Evolutionary conservation across 78 protist genomes (phyloP), one percentile per base, ranked within the genome.

Genomic region (Anaeramoeba flamelloides): DNA sequence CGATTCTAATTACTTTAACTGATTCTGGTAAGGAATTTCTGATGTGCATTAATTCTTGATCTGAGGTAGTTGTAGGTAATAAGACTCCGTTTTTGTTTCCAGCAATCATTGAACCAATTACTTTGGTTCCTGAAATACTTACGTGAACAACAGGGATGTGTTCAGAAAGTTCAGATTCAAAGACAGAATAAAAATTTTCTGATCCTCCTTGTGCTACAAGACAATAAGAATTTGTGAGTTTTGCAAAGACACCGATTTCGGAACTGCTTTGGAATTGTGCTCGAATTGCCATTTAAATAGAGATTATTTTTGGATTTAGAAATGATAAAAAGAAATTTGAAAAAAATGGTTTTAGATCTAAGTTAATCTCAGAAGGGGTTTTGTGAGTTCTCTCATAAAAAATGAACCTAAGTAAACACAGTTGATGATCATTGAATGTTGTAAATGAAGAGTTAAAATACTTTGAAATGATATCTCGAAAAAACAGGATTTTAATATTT

Each of bases 51-150:
- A 97, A 64, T 89, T 97, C 99, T 83, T 94, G 96, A 76, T 97
- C 99, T 8, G 97, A 91, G 33, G 94, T 87, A 22, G 94, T 88
- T 79, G 53, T 80, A 30, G 99, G 99, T 37, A 97, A 80, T 3
- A 97, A 36, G 17, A 97, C 88, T 2, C 99, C 99, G 64, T 95
- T 89, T 38, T 81, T 84, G 86, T 97, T 97, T 31, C 99, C 99
- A 4, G n/a, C n/a, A n/a, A n/a, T n/a, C n/a, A n/a, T n/a, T n/a
- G n/a, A n/a, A n/a, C 82, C 82, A 3, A 80, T 30, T 75, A 80
- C 33, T 41, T 78, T 12, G 77, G 81, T 75, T 3, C 82, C 78
- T 31, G 80, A 76, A 39, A 80, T 69, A 2, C 81, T 75, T 34
- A 38, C 34, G 31, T 79, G 82, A n/a, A n/a, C n/a, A 1, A 94